Evolutionary conservation across 371 early-diverging fungal genomes (phyloP), one percentile per base, ranked within the genome.

Genomic region (Apophysomyces elegans): DNA sequence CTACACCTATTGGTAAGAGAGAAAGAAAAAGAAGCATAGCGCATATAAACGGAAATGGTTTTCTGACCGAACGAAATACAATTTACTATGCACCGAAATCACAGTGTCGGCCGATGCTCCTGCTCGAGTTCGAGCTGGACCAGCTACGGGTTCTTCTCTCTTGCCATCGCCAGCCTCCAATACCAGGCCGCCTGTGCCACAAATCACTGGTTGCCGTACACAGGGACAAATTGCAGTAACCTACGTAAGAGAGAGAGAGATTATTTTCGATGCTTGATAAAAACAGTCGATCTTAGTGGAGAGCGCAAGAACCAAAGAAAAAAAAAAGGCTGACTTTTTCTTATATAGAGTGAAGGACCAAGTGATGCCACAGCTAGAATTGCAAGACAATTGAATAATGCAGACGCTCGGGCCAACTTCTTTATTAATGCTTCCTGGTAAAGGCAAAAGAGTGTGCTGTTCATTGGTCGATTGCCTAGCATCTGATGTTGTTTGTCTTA

Each of bases 171-270:
- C 21, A 50, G 32, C 11, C 2, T 50, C 54, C 21, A 50, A 50
- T 50, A 21, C 21, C 21, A 50, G 61, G 21, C 66, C 68, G 16
- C 70, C 63, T 58, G 78, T 68, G 18, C 58, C 74, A 4, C 67
- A 70, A 63, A 59, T 70, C 11, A 70, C 74, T 6, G 68, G 68
- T 11, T 83, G 83, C 59, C 71, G 76, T 46, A 83, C 84, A 14
- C 77, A 82, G 57, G 85, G 86, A 13, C 84, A 84, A 39, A 73
- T 85, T 59, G 87, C 85, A 1, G 71, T 85, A 37, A 86, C 85
- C 26, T 84, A 76, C 68, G 83, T 77, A 80, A 68, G 78, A 63
- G 46, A 18, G 83, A 74, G 79, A 68, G 78, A 63, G 38, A 18
- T 12, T 0, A 8, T 58, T n/a, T 14, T 21, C 5, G 54, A 50